These are phyloP conservation scores for Pythium folliculosum DNA, from an alignment of 352 stramenopile species.

Conservation along the genomic window DNA sequence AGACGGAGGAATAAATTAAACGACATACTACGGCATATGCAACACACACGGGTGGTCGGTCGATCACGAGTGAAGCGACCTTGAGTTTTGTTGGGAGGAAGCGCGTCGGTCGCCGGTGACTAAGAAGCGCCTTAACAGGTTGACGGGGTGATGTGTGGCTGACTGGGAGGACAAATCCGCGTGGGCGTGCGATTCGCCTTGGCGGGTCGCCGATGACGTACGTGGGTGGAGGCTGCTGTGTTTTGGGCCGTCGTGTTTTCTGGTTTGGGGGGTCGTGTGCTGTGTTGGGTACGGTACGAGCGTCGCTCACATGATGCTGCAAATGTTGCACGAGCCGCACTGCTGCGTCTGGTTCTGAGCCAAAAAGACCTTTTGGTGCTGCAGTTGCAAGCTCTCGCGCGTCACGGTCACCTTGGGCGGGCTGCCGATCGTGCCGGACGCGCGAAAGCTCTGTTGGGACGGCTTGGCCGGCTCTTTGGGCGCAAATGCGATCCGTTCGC, in stretches of 20 bases:
- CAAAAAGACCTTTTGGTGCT: slow-evolving; percentile 83
- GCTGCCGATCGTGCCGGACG: slow-evolving; percentile 36
- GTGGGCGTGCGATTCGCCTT: neutral
- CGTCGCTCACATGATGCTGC: slow-evolving; percentile 53
- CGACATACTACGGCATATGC: slow-evolving; percentile 13
- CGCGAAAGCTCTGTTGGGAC: slow-evolving; percentile 83
- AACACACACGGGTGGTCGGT: neutral
- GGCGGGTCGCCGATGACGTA: neutral
- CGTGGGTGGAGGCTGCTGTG: neutral
- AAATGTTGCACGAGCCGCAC: slow-evolving; percentile 61
- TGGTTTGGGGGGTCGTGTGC: too few species aligned
- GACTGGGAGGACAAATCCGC: neutral
- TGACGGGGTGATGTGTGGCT: too few species aligned
- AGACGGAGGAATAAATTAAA: slow-evolving; percentile 33
- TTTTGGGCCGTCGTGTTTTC: neutral
- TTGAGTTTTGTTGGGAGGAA: neutral
- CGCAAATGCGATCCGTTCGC: slow-evolving; percentile 85
- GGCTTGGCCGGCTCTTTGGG: slow-evolving; percentile 85
- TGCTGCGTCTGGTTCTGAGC: slow-evolving; percentile 68
- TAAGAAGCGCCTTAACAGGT: neutral
- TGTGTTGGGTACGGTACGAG: neutral
- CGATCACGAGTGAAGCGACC: neutral
- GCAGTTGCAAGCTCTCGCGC: slow-evolving; percentile 77
- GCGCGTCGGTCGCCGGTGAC: neutral
- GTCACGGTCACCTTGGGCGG: slow-evolving; percentile 64